Evolutionary conservation across 805 yeast species (phyloP).

Genomic region (Metschnikowia orientalis): DNA sequence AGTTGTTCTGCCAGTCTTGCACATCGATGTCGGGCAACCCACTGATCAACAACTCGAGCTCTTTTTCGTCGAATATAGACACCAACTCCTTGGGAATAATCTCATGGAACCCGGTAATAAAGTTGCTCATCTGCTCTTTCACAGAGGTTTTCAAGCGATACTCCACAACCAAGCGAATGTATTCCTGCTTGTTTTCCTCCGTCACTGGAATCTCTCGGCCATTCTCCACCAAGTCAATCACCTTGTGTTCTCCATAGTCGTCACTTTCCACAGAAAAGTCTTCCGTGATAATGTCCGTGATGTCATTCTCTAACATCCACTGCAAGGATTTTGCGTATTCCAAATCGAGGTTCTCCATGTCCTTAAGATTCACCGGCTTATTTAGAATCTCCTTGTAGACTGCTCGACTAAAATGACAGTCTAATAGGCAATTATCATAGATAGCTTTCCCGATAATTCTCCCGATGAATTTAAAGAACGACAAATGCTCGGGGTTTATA

Average conservation of each 20-base stretch:
- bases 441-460: conserved; percentile 92
- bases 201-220: conserved; percentile 86
- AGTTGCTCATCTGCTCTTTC: conserved; percentile 79
- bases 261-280: conserved; percentile 91
- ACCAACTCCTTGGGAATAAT: conserved; percentile 80
- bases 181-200: conserved; percentile 85
- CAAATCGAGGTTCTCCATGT: conserved; percentile 88
- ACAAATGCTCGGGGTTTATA: conserved; percentile 88
- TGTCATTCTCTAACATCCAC: conserved; percentile 97
- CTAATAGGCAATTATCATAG: conserved; percentile 77
- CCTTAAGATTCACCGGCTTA: conserved; percentile 76
- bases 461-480: conserved; percentile 93
- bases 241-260: conserved; percentile 86
- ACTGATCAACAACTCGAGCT: conserved; percentile 83
- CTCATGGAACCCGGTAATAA: conserved; percentile 84
- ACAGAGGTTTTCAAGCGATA: conserved; percentile 81
- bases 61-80: conserved; percentile 91
- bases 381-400: conserved; percentile 86
- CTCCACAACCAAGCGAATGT: conserved; percentile 81
- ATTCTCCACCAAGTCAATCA: conserved; percentile 73
- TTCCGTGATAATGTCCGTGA: conserved; percentile 91
- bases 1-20: conserved; percentile 90
- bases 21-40: conserved; percentile 97
- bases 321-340: conserved; percentile 87
- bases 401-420: conserved; percentile 92